phyloP scores from a whole-genome alignment of 768 basidiomycete species.

The Daedaleopsis sinensis region DNA sequence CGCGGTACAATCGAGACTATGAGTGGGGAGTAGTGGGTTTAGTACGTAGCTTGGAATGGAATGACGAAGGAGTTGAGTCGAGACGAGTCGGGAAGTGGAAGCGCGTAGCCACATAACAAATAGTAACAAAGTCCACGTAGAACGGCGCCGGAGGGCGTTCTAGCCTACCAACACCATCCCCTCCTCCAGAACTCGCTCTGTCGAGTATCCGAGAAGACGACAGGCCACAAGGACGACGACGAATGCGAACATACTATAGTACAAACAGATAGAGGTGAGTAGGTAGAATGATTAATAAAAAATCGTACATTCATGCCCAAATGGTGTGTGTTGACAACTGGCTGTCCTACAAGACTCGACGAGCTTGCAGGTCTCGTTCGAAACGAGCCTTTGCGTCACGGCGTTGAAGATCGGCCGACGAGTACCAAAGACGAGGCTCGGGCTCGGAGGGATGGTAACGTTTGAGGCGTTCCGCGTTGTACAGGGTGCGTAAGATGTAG shows the following conservation, averaged over 20 bases:
- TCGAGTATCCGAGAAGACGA: background rate
- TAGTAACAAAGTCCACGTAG: background rate
- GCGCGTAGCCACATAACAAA: background rate
- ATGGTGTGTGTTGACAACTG: background rate
- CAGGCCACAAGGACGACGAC: background rate
- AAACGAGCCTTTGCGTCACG: constrained; percentile 7
- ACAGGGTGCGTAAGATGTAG: constrained; percentile 11
- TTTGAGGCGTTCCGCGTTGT: constrained; percentile 12
- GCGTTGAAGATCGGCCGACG: constrained; percentile 2
- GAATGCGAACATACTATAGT: background rate
- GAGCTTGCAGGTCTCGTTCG: constrained; percentile 2
- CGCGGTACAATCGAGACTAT: background rate
- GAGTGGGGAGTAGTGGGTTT: background rate
- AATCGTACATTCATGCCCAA: background rate
- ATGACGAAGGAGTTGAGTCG: background rate
- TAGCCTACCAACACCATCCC: background rate
- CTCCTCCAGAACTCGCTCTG: constrained; percentile 8
- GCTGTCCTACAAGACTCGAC: background rate
- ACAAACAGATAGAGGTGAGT: background rate
- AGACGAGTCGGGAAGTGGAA: background rate
- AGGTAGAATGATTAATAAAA: background rate
- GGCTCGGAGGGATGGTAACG: constrained; percentile 4
- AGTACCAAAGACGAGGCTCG: constrained; percentile 9
- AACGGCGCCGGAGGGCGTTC: too few relatives aligned
- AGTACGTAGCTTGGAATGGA: background rate